Evolutionary conservation across 441 rosid genomes (phyloP), one percentile per base, ranked within the genome.

Genomic region (Corymbia calophylla): DNA sequence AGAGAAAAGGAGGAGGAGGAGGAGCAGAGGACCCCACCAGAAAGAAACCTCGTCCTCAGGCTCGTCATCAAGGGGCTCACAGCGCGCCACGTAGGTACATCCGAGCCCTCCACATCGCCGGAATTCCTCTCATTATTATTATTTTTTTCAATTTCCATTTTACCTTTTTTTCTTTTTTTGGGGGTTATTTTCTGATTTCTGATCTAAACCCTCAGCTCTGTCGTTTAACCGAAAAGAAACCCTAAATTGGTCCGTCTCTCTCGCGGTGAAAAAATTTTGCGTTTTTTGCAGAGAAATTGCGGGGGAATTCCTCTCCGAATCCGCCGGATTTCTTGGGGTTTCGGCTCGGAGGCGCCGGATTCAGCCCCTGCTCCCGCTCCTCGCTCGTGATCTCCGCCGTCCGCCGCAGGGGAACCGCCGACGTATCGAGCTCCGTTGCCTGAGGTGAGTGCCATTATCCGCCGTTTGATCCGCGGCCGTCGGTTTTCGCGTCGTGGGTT

Each of bases 161-260:
- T 39, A 13, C 32, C 27, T 0, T 12, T 23, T 23, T 8, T 31
- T 31, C n/a, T 31, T 66, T 19, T 25, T 77, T 77, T 44, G 51
- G 81, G 84, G 17, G n/a, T 44, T 77, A 39, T 39, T 77, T 77
- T 77, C 84, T 13, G 84, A 77, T 77, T 77, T 77, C 84, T 77
- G 84, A 77, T 77, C 84, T 77, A 44, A 77, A 44, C 84, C 84
- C 84, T 77, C 84, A 51, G 51, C 84, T 70, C 51, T 77, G 84
- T 92, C 89, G 93, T 93, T 94, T 90, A 92, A 92, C 95, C 94
- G 92, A 93, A 94, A 88, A 88, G 95, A 95, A 95, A 93, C 98
- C 98, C 98, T 95, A 95, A 97, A 93, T 90, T 94, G 90, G 88
- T 87, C 93, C 91, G 87, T 94, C 92, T 88, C 87, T 91, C 92